phyloP scores from a whole-genome alignment of 371 early-diverging fungal genomes.

The Sporodiniella umbellata region DNA sequence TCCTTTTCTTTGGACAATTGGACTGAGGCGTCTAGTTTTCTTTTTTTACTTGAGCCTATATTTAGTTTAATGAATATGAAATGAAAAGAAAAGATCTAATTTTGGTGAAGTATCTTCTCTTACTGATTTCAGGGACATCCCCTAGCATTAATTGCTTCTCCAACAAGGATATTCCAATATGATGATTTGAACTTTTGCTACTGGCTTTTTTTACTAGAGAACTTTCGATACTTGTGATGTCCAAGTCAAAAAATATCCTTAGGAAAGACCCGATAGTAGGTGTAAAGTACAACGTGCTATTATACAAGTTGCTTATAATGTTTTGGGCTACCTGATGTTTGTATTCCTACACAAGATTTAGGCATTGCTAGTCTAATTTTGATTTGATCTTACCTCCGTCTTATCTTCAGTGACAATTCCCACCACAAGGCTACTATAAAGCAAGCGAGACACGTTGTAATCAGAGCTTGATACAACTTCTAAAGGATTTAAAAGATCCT shows the following conservation, averaged over 20 bases:
- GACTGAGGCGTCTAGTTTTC: neutral
- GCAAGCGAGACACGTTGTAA: slow-evolving; percentile 57
- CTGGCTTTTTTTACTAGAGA: slow-evolving; percentile 33
- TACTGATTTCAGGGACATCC: slow-evolving; percentile 20
- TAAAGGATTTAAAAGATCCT: slow-evolving; percentile 65
- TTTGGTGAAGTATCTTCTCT: neutral
- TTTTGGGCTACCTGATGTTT: slow-evolving; percentile 26
- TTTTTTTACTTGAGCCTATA: neutral
- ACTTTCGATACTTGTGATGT: slow-evolving; percentile 27
- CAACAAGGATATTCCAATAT: slow-evolving; percentile 55
- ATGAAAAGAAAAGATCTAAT: neutral
- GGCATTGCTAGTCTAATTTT: too few species aligned
- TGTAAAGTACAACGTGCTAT: slow-evolving; percentile 34
- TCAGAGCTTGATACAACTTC: slow-evolving; percentile 61
- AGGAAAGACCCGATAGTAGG: slow-evolving; percentile 56
- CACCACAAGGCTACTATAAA: slow-evolving; percentile 50
- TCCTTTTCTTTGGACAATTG: slow-evolving; percentile 1
- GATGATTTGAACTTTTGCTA: slow-evolving; percentile 51
- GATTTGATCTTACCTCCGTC: too few species aligned
- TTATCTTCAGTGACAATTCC: slow-evolving; percentile 36
- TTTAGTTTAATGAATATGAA: neutral
- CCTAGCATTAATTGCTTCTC: slow-evolving; percentile 36
- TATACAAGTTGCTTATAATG: slow-evolving; percentile 25
- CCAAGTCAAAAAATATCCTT: slow-evolving; percentile 51
- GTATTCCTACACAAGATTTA: slow-evolving; percentile 19